phyloP scores from a whole-genome alignment of 805 yeast species.

The Wickerhamomyces ciferrii region DNA sequence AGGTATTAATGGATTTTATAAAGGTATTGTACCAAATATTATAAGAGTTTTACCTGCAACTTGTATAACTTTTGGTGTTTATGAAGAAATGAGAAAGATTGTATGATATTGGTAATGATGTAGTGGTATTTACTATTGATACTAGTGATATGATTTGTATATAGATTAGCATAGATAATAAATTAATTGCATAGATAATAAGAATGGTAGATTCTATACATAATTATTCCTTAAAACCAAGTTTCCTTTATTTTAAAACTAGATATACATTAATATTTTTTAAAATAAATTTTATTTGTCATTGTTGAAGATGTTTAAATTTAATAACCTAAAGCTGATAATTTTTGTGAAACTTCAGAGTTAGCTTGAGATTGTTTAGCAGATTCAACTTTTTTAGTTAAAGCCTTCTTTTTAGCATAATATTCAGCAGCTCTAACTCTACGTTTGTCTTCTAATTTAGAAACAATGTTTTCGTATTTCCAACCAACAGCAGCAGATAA shows the following conservation, averaged over 20 bases:
- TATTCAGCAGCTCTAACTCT: slow-evolving; percentile 98
- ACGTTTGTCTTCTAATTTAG: slow-evolving; percentile 98
- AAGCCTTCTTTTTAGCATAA: slow-evolving; percentile 98
- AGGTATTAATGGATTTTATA: slow-evolving; percentile 70
- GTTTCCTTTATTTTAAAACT: not conserved
- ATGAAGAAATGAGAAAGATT: slow-evolving; percentile 51
- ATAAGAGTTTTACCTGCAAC: slow-evolving; percentile 89
- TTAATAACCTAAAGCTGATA: slow-evolving; percentile 98
- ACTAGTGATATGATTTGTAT: not conserved
- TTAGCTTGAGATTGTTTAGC: slow-evolving; percentile 86
- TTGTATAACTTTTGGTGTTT: slow-evolving; percentile 81
- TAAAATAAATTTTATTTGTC: not conserved
- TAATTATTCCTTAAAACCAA: not conserved
- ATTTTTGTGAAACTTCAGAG: slow-evolving; percentile 86
- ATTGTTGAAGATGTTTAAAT: slow-evolving; percentile 10
- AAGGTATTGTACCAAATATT: slow-evolving; percentile 76
- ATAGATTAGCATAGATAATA: not conserved
- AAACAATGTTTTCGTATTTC: slow-evolving; percentile 98
- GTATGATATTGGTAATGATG: slow-evolving; percentile 1
- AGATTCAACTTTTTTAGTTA: slow-evolving; percentile 83
- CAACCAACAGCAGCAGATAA: slow-evolving; percentile 97
- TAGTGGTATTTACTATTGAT: too few relatives aligned
- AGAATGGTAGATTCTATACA: not conserved
- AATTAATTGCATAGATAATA: not conserved
- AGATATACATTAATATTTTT: not conserved